These are phyloP conservation scores for Fusarium verticillioides DNA, from an alignment of 2,329 filamentous ascomycete genomes.

Conservation along the genomic window DNA sequence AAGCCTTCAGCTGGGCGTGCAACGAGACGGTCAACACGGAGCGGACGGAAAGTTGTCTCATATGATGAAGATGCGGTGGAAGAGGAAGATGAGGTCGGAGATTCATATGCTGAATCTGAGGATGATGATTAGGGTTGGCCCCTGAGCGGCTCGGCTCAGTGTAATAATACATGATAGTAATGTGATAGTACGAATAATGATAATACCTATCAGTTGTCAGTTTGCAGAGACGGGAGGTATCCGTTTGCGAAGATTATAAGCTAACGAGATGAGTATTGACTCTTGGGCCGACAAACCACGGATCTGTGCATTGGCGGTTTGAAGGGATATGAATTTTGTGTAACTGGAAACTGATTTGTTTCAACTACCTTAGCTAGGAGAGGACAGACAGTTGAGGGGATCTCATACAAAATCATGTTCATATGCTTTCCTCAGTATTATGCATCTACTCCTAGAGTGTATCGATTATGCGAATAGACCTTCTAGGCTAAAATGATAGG, in stretches of 20 bases:
- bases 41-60: slow-evolving; percentile 21
- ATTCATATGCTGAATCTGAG: slow-evolving; percentile 16
- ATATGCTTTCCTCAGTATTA: neutral
- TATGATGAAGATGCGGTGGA: slow-evolving; percentile 26
- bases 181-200: slow-evolving; percentile 10
- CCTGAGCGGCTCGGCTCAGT: neutral
- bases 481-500: neutral
- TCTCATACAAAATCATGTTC: neutral
- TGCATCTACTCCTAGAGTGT: neutral
- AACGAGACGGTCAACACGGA: slow-evolving; percentile 35
- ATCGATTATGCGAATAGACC: neutral
- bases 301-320: neutral
- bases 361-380: neutral
- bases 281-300: neutral
- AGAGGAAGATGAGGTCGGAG: slow-evolving; percentile 22
- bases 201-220: neutral
- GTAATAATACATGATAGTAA: neutral
- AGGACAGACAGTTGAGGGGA: neutral
- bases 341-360: neutral
- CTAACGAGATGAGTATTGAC: neutral
- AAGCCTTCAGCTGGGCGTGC: neutral
- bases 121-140: neutral
- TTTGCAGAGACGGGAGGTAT: neutral
- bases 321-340: neutral
- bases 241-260: neutral